Evolutionary conservation across 305 asterid species (phyloP).

Genomic region (Solanum hybrid): DNA sequence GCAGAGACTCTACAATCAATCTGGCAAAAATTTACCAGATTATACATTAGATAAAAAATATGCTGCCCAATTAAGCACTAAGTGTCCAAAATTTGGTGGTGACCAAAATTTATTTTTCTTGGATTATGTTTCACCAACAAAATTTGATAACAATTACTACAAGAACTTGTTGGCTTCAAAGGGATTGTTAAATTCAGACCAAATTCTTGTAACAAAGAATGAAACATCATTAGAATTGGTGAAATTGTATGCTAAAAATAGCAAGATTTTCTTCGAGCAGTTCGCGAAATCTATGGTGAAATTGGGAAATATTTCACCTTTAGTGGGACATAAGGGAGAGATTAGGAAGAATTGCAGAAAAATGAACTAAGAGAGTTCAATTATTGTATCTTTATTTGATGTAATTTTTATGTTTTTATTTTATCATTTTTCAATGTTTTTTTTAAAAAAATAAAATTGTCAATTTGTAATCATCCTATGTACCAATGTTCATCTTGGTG

Average conservation of each 20-base stretch:
- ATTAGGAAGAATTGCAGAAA: conserved; percentile 58
- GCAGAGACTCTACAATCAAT: conserved; percentile 77
- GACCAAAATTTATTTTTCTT: conserved; percentile 57
- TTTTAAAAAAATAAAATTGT: background rate
- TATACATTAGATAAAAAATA: conserved; percentile 41
- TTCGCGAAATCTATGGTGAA: conserved; percentile 62
- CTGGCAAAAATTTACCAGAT: conserved; percentile 54
- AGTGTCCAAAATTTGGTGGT: conserved; percentile 74
- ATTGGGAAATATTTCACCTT: conserved; percentile 68
- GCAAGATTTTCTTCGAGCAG: conserved; percentile 47
- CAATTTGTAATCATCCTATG: background rate
- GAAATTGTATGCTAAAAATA: conserved; percentile 47
- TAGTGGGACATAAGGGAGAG: conserved; percentile 66
- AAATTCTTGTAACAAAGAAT: conserved; percentile 56
- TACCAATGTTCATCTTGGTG: background rate
- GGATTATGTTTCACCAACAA: conserved; percentile 45
- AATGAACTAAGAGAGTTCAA: conserved; percentile 21
- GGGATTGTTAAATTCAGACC: conserved; percentile 67
- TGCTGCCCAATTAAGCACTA: conserved; percentile 41
- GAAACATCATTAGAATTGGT: conserved; percentile 42
- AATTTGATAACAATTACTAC: conserved; percentile 68
- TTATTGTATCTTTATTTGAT: background rate
- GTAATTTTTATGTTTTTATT: background rate
- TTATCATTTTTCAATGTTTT: background rate
- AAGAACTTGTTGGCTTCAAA: conserved; percentile 55